Conservation (phyloP, 805 yeast species). For the Wickerhamiella dianesei region DNA sequence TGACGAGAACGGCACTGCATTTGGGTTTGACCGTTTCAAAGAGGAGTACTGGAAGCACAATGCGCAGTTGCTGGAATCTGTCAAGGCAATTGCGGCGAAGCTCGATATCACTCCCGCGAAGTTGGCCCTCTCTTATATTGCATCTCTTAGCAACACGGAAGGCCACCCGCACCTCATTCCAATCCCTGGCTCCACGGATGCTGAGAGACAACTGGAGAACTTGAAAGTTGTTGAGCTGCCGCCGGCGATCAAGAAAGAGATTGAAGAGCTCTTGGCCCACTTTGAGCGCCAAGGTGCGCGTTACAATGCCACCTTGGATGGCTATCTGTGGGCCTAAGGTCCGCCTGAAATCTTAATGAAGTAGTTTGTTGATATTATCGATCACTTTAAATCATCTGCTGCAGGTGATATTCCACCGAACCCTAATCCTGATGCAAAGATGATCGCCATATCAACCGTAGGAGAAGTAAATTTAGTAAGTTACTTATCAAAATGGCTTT, state of each 20-base stretch:
- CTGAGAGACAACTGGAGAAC: constrained; percentile 49
- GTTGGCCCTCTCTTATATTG: constrained; percentile 54
- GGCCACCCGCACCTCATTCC: constrained; percentile 49
- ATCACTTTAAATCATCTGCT: too few species aligned
- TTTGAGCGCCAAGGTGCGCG: constrained; percentile 44
- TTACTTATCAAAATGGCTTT: too few species aligned
- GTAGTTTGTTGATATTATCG: too few species aligned
- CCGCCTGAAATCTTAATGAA: too few species aligned
- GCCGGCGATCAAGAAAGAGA: constrained; percentile 42
- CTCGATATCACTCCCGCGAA: constrained; percentile 46
- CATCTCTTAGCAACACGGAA: constrained; percentile 25
- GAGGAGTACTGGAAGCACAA: constrained; percentile 47
- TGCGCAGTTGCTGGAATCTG: constrained; percentile 33
- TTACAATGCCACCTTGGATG: constrained; percentile 26
- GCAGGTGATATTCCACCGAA: too few species aligned
- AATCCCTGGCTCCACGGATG: constrained; percentile 64
- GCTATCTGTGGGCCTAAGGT: too few species aligned
- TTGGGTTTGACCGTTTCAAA: constrained; percentile 40
- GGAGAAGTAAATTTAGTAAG: too few species aligned
- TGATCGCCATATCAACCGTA: too few species aligned
- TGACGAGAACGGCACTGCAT: constrained; percentile 39
- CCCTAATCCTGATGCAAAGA: too few species aligned
- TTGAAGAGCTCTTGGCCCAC: constrained; percentile 33
- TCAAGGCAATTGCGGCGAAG: constrained; percentile 37
- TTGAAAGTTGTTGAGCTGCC: constrained; percentile 32